Evolutionary conservation across 2,329 filamentous ascomycete species (phyloP).

Genomic region (Apiospora aurea): DNA sequence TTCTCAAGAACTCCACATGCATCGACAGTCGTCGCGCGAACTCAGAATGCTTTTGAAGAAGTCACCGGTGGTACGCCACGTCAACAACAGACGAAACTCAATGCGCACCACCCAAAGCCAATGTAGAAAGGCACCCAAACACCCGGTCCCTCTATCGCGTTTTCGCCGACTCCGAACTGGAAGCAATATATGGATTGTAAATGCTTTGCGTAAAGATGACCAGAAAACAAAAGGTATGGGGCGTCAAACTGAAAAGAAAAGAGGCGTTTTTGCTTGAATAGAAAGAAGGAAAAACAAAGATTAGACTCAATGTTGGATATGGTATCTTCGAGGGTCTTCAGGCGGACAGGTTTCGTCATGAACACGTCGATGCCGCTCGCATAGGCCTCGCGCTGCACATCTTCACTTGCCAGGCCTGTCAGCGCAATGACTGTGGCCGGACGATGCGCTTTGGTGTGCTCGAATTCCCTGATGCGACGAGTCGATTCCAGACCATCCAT

Average conservation of each 20-base stretch:
- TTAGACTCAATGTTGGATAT: conserved; percentile 23
- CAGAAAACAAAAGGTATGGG: conserved; percentile 18
- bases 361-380: conserved; percentile 54
- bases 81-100: not conserved
- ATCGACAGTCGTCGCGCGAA: not conserved
- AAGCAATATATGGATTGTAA: not conserved
- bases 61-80: not conserved
- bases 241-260: not conserved
- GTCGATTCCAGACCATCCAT: conserved; percentile 51
- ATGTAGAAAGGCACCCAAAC: not conserved
- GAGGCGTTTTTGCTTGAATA: not conserved
- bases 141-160: not conserved
- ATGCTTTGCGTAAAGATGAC: not conserved
- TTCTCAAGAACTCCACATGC: not conserved
- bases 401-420: conserved; percentile 52
- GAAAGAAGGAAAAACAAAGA: not conserved
- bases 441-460: conserved; percentile 44
- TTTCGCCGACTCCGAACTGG: not conserved
- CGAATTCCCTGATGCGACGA: conserved; percentile 48
- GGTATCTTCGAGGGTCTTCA: conserved; percentile 40
- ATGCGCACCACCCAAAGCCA: not conserved
- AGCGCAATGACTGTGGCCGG: conserved; percentile 53
- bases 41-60: not conserved
- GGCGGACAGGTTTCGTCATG: conserved; percentile 54
- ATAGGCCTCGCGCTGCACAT: conserved; percentile 54